These are phyloP conservation scores for Physcomitrellopsis africana DNA, from an alignment of 225 moss, liverwort and hornwort species.

Conservation along the genomic window DNA sequence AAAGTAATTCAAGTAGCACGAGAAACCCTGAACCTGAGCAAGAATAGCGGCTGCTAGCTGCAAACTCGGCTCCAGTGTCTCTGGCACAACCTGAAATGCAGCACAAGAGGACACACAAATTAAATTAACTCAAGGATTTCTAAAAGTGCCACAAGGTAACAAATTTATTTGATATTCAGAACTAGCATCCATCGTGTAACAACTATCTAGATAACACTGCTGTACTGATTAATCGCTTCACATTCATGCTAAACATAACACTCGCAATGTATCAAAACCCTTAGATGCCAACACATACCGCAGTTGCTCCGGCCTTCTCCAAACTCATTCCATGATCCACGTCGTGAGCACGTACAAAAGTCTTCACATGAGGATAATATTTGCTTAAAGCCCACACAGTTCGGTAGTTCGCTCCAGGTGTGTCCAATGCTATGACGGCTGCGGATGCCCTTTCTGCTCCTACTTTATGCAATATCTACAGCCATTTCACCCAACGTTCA, in stretches of 20 bases:
- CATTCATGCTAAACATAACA: background rate
- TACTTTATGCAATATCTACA: constrained; percentile 92
- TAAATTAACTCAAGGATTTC: background rate
- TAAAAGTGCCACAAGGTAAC: background rate
- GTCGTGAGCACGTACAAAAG: constrained; percentile 98
- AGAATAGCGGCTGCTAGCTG: constrained; percentile 99
- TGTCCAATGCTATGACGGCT: constrained; percentile 92
- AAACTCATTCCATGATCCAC: constrained; percentile 94
- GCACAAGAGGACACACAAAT: constrained; percentile 17
- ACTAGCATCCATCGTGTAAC: background rate
- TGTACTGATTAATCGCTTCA: background rate
- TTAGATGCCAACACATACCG: constrained; percentile 52
- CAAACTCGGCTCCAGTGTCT: constrained; percentile 97
- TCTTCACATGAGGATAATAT: constrained; percentile 88
- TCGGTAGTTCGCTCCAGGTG: constrained; percentile 97
- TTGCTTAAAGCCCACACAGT: constrained; percentile 97
- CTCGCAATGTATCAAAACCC: background rate
- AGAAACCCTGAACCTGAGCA: constrained; percentile 66
- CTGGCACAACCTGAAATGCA: constrained; percentile 79
- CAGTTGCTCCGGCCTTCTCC: constrained; percentile 99
- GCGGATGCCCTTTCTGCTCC: constrained; percentile 93
- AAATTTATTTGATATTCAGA: too few relatives aligned
- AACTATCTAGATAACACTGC: background rate
- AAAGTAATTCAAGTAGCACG: background rate
- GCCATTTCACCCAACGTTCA: background rate